These are phyloP conservation scores for Globisporangium carolinianum DNA, from an alignment of 352 stramenopile species.

Conservation along the genomic window DNA sequence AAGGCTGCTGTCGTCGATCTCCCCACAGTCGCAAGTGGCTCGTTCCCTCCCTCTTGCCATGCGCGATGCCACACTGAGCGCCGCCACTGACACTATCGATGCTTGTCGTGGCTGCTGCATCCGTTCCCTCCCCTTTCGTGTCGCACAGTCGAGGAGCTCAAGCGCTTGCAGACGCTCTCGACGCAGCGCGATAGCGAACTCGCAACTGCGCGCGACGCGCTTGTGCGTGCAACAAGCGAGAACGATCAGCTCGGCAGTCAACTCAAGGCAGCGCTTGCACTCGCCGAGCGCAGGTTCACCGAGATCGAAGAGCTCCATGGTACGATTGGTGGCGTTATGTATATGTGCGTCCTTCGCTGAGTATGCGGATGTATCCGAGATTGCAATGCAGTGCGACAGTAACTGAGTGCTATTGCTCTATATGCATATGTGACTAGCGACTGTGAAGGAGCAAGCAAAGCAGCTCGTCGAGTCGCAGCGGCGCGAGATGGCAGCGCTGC, in stretches of 20 bases:
- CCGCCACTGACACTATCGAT: conserved; percentile 3
- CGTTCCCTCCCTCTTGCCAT: no score
- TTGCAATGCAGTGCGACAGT: background rate
- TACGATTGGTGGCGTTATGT: background rate
- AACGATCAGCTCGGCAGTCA: conserved; percentile 51
- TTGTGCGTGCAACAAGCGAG: conserved; percentile 36
- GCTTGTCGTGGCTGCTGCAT: no score
- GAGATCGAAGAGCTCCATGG: conserved; percentile 55
- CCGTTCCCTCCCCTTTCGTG: background rate
- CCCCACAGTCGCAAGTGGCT: no score
- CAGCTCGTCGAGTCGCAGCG: conserved; percentile 48
- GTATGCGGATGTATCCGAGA: no score
- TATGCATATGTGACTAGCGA: conserved; percentile 8
- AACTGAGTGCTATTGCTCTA: background rate
- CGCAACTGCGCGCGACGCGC: conserved; percentile 26
- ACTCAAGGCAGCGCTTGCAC: conserved; percentile 32
- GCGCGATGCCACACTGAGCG: background rate
- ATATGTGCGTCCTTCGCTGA: no score
- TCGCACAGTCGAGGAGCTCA: conserved; percentile 20
- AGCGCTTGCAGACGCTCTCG: conserved; percentile 18
- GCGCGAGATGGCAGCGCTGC: conserved; percentile 57
- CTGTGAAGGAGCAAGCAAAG: conserved; percentile 45
- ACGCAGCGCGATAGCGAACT: conserved; percentile 23
- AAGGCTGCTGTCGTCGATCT: no score
- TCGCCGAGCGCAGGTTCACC: conserved; percentile 51